These are phyloP conservation scores for Selenicereus undatus DNA, from an alignment of 148 eudicot species.

Conservation along the genomic window DNA sequence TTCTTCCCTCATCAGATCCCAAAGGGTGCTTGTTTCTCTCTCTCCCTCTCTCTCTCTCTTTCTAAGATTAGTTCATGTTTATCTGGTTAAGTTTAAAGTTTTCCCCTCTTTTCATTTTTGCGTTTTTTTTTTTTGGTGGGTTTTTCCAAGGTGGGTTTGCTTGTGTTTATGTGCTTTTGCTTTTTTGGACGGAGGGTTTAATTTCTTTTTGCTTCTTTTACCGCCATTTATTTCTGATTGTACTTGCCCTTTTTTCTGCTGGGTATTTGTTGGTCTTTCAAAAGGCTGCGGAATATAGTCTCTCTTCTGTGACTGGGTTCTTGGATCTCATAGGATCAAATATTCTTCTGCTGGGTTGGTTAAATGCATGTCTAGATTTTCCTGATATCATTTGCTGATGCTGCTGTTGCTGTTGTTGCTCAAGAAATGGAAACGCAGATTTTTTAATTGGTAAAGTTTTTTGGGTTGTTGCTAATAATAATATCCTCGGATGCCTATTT, in stretches of 20 bases:
- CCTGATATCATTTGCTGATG: slow-evolving; percentile 25
- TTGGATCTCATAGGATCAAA: neutral
- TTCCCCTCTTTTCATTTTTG: no score
- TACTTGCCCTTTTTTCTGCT: slow-evolving; percentile 14
- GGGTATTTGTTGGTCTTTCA: slow-evolving; percentile 17
- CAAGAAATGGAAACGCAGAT: slow-evolving; percentile 2
- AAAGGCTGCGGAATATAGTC: neutral
- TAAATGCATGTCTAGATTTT: slow-evolving; percentile 33
- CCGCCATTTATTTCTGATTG: slow-evolving; percentile 19
- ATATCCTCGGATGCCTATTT: slow-evolving; percentile 4
- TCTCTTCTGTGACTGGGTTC: neutral
- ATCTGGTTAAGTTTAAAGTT: neutral
- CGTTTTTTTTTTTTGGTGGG: neutral
- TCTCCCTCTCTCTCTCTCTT: neutral
- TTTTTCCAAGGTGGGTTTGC: neutral
- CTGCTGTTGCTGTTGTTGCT: slow-evolving; percentile 1
- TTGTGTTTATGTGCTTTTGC: slow-evolving; percentile 5
- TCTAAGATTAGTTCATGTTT: neutral
- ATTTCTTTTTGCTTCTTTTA: slow-evolving; percentile 2
- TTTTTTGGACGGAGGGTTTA: neutral
- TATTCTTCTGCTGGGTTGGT: slow-evolving; percentile 13
- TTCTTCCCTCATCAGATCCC: slow-evolving; percentile 42
- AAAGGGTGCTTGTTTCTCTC: slow-evolving; percentile 28
- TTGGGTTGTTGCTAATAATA: neutral
- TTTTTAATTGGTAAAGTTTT: neutral